Conservation (phyloP, 2,329 filamentous ascomycete species). For the Colletotrichum euphorbiae region DNA sequence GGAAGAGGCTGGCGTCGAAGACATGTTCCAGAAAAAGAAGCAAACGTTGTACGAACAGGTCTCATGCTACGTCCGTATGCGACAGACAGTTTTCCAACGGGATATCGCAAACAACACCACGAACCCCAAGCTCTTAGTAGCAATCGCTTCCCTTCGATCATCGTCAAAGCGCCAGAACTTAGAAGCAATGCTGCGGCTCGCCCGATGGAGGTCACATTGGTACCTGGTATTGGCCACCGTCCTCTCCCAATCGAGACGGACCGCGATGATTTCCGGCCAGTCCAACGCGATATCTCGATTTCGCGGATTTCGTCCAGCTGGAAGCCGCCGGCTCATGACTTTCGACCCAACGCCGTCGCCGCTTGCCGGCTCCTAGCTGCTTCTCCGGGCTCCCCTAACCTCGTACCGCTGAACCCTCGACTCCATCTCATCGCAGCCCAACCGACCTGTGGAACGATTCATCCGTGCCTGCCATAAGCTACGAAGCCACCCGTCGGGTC, state of each 20-base stretch:
- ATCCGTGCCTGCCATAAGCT: not conserved
- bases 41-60: not conserved
- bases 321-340: not conserved
- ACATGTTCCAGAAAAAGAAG: conserved; percentile 5
- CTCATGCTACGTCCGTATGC: conserved; percentile 14
- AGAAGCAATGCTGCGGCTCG: not conserved
- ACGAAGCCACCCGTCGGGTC: not conserved
- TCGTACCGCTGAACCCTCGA: conserved; percentile 1
- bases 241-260: not conserved
- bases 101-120: not conserved
- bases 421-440: conserved; percentile 11
- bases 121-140: not conserved
- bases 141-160: not conserved
- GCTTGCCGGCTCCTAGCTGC: not conserved
- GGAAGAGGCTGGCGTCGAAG: conserved; percentile 12
- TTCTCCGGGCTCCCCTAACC: not conserved
- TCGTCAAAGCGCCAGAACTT: conserved; percentile 24
- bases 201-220: conserved; percentile 10
- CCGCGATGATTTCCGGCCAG: not conserved
- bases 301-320: not conserved
- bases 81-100: not conserved
- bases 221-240: conserved; percentile 12
- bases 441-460: not conserved
- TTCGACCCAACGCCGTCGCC: conserved; percentile 4
- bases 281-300: not conserved